Evolutionary conservation across 2,329 filamentous ascomycete genomes (phyloP), one percentile per base, ranked within the genome.

Genomic region (Colletotrichum neosansevieriae): DNA sequence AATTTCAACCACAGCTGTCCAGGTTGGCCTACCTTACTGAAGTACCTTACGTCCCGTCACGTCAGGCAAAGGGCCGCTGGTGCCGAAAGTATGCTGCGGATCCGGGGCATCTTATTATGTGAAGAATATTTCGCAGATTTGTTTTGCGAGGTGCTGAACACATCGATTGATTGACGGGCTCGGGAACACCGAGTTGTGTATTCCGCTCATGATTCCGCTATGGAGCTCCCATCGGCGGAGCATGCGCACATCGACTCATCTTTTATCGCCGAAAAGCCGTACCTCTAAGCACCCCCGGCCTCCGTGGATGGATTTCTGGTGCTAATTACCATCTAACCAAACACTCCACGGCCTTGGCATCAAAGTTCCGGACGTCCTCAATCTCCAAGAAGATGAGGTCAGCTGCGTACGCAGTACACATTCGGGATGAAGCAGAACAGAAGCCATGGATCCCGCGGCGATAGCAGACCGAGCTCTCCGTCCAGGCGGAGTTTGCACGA

Each of bases 81-180:
- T 59, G 57, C 57, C 57, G 57, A 59, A 59, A 59, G 57, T 59
- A 32, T 59, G 57, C 50, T 50, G 42, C 57, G 34, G 34, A 24
- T 15, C 57, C 2, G 21, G 1, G 1, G 24, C n/a, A 10, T 38
- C 29, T 50, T 42, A 40, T 32, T 34, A 49, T 49, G 57, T 50
- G 44, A 40, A 40, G n/a, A 6, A 29, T 19, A 4, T 19, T 11
- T 36, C 49, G 29, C 49, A 53, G 49, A 53, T 34, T 17, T 12
- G 11, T 24, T 17, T 51, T 0, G 0, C 49, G 1, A 10, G 11
- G 0, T 29, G 29, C 29, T 29, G 29, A 9, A 29, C 7, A 1
- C n/a, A 13, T 32, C 29, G 17, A 12, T n/a, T 32, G 32, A 34
- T 36, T 53, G 29, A 40, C 34, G 9, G 12, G 5, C 29, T n/a